Evolutionary conservation across 106 monocot species (phyloP).

Genomic region (Ottelia alismoides): DNA sequence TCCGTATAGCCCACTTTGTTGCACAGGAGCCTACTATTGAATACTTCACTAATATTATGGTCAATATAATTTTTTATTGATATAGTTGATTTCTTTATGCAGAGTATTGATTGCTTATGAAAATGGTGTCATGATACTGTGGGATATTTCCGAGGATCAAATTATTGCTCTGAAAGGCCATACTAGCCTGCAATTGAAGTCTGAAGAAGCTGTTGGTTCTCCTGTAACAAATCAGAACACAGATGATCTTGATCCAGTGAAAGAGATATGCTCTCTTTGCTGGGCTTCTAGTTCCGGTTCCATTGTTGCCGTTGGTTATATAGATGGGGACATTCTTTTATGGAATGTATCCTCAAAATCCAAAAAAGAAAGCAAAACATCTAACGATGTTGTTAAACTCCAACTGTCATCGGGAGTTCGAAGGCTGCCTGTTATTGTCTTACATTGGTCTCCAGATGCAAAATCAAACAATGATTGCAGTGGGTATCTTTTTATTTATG

Average conservation of each 20-base stretch:
- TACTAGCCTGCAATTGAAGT: slow-evolving; percentile 50
- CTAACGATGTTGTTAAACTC: slow-evolving; percentile 64
- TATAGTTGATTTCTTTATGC: slow-evolving; percentile 19
- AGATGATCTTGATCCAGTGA: slow-evolving; percentile 34
- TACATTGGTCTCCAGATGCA: slow-evolving; percentile 63
- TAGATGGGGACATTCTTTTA: slow-evolving; percentile 86
- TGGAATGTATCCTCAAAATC: slow-evolving; percentile 53
- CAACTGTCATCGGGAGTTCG: slow-evolving; percentile 77
- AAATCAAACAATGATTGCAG: slow-evolving; percentile 41
- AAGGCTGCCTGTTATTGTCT: slow-evolving; percentile 89
- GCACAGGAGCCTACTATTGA: too few relatives aligned
- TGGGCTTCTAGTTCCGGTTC: slow-evolving; percentile 66
- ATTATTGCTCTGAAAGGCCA: slow-evolving; percentile 48
- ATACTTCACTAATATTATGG: too few relatives aligned
- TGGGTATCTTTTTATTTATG: slow-evolving; percentile 86
- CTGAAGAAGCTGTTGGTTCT: slow-evolving; percentile 19
- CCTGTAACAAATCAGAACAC: slow-evolving; percentile 12
- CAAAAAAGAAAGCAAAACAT: slow-evolving; percentile 22
- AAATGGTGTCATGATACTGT: slow-evolving; percentile 71
- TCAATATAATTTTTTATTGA: too few relatives aligned
- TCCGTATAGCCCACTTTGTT: too few relatives aligned
- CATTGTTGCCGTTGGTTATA: slow-evolving; percentile 75
- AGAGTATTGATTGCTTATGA: slow-evolving; percentile 93
- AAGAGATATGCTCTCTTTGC: slow-evolving; percentile 86
- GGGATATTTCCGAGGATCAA: slow-evolving; percentile 56